These are phyloP conservation scores for Camellia lanceoleosa DNA, from an alignment of 148 eudicot genomes.

Conservation along the genomic window DNA sequence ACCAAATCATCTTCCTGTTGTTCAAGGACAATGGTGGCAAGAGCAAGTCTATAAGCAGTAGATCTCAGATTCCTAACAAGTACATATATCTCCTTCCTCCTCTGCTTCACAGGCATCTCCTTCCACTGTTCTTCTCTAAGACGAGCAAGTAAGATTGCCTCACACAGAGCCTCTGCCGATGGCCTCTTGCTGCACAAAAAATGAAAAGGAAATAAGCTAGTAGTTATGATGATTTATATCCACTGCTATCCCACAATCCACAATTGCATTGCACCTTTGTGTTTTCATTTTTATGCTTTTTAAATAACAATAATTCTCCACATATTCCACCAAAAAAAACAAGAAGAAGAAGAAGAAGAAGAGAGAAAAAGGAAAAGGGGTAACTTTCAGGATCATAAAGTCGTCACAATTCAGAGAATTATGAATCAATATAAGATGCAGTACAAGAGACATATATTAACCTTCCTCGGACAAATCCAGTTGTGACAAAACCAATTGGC, in stretches of 20 bases:
- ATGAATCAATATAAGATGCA: conserved; percentile 1
- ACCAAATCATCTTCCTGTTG: conserved; percentile 56
- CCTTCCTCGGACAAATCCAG: conserved; percentile 95
- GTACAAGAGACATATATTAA: not conserved
- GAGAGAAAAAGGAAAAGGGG: not conserved
- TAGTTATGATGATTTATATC: not conserved
- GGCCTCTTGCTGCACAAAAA: conserved; percentile 70
- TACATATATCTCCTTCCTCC: conserved; percentile 74
- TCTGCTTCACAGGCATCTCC: conserved; percentile 43
- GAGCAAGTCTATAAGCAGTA: conserved; percentile 78
- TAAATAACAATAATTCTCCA: not conserved
- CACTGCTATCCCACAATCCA: not conserved
- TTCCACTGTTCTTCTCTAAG: conserved; percentile 84
- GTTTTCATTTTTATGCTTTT: not conserved
- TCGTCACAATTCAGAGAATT: not conserved
- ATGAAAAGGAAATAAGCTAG: not conserved
- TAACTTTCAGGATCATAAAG: not conserved
- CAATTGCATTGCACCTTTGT: not conserved
- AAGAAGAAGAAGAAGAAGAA: not conserved
- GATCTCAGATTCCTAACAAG: conserved; percentile 86
- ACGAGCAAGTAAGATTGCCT: conserved; percentile 63
- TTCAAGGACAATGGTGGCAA: conserved; percentile 72
- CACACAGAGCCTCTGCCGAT: conserved; percentile 58
- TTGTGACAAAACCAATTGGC: conserved; percentile 84
- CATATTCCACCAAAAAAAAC: too few species aligned